Evolutionary conservation across 768 basidiomycete genomes (phyloP), one percentile per base, ranked within the genome.

Genomic region (Aureoboletus auriporus): DNA sequence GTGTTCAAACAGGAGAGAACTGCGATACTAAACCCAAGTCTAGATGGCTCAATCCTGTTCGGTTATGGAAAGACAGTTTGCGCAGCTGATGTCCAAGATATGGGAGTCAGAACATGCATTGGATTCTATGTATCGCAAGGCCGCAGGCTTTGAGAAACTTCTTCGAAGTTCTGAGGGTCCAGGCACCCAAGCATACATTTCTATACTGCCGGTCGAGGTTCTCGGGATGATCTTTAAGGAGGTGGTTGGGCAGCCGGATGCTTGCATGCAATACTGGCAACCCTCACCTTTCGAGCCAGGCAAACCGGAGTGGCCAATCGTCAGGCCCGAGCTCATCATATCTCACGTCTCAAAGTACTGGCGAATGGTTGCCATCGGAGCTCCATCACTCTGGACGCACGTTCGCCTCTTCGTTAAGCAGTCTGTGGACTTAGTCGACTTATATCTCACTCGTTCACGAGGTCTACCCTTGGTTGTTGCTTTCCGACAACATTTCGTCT

Each of bases 331-430:
- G 46, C 50, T 76, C 12, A 51, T 73, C 27, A 45, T 74, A 31
- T 71, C 74, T 39, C 69, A 67, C 35, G 69, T 78, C 30, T 77
- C 73, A 46, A 64, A 52, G 35, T 52, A 65, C 46, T 78, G 77
- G 77, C 63, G 75, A 48, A 54, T 62, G 17, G 55, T 73, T 37
- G 71, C 72, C 28, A 44, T 71, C 27, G 64, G 61, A 33, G 67
- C 64, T 5, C 69, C 75, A 6, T 49, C 61, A 28, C 57, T 78
- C 16, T 79, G 77, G 76, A 67, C 69, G 5, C 48, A 54, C 23
- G 57, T 65, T 31, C 53, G 36, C 36, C 59, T 65, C 36, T 52
- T 53, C 44, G 46, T 67, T 52, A 36, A 53, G n/a, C 66, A 65
- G 42, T 62, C 62, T 17, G 29, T 39, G 27, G 53, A 64, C 41